Conservation (phyloP, 345 rosid genomes). For the Kandelia obovata region DNA sequence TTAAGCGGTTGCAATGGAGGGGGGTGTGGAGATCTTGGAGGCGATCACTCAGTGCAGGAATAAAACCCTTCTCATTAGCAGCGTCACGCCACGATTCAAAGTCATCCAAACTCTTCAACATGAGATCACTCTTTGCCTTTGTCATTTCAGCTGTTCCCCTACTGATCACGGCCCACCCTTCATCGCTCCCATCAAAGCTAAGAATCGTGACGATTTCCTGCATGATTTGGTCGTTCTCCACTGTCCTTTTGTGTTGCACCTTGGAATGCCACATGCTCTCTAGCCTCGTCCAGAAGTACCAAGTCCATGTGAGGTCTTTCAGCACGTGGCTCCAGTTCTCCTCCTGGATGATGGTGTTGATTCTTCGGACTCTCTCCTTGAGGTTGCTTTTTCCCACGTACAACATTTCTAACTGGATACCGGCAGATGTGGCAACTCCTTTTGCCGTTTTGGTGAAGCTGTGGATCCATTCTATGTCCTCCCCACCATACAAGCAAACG, state of each 20-base stretch:
- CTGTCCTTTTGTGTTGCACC: constrained; percentile 29
- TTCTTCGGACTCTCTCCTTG: constrained; percentile 41
- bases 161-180: constrained; percentile 55
- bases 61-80: constrained; percentile 20
- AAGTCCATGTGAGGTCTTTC: constrained; percentile 35
- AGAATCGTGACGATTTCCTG: constrained; percentile 50
- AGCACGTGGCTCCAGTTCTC: constrained; percentile 46
- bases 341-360: constrained; percentile 23
- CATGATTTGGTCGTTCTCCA: constrained; percentile 46
- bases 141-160: constrained; percentile 36
- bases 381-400: constrained; percentile 73
- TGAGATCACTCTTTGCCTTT: constrained; percentile 35
- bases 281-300: constrained; percentile 61
- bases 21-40: constrained; percentile 27
- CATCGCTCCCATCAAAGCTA: constrained; percentile 54
- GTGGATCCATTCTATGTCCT: constrained; percentile 66
- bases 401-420: constrained; percentile 47
- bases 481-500: constrained; percentile 78
- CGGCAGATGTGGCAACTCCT: constrained; percentile 34
- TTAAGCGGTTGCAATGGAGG: constrained; percentile 53
- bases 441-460: constrained; percentile 37
- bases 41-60: constrained; percentile 38
- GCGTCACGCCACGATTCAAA: constrained; percentile 23
- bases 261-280: constrained; percentile 79
- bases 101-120: constrained; percentile 21